Evolutionary conservation across 805 yeast species (phyloP).

Genomic region (Cyberlindnera petersonii): DNA sequence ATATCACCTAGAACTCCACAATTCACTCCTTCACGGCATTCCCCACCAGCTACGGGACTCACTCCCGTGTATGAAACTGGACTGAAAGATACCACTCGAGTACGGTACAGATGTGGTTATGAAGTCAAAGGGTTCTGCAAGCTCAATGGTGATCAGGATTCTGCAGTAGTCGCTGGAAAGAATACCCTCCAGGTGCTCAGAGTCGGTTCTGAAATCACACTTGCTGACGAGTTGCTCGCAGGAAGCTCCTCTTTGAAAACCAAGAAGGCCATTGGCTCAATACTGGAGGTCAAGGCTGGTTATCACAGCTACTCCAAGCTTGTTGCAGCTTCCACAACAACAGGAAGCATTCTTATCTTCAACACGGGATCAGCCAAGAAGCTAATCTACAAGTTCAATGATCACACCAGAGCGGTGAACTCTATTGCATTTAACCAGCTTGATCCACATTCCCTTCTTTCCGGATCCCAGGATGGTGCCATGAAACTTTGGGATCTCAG

Average conservation of each 20-base stretch:
- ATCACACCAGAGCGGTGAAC: conserved; percentile 45
- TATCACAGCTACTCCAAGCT: conserved; percentile 35
- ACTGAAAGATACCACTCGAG: conserved; percentile 5
- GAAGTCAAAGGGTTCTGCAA: conserved; percentile 29
- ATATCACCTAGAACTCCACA: conserved; percentile 16
- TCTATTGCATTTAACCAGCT: conserved; percentile 39
- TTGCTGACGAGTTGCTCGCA: conserved; percentile 34
- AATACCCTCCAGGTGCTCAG: conserved; percentile 37
- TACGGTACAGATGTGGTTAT: conserved; percentile 29
- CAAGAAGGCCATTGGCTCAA: conserved; percentile 35
- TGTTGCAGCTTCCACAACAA: conserved; percentile 43
- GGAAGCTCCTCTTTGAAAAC: conserved; percentile 28
- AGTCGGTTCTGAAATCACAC: conserved; percentile 29
- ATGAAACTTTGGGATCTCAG: conserved; percentile 75
- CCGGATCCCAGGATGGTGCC: conserved; percentile 80
- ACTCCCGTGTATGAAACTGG: conserved; percentile 8
- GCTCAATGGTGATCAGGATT: conserved; percentile 22
- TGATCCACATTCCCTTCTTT: conserved; percentile 37
- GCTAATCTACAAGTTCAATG: conserved; percentile 31
- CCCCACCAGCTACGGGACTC: conserved; percentile 18
- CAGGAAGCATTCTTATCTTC: conserved; percentile 42
- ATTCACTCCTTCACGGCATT: conserved; percentile 14
- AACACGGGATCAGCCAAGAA: conserved; percentile 29
- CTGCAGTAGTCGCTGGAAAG: conserved; percentile 40
- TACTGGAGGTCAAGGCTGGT: conserved; percentile 43